A percentile compares a stretch with the other conserved stretches of the same genome.
Evolutionary conservation across 495 filamentous ascomycete genomes (phyloP).

Genomic region (Annulohypoxylon maeteangense): DNA sequence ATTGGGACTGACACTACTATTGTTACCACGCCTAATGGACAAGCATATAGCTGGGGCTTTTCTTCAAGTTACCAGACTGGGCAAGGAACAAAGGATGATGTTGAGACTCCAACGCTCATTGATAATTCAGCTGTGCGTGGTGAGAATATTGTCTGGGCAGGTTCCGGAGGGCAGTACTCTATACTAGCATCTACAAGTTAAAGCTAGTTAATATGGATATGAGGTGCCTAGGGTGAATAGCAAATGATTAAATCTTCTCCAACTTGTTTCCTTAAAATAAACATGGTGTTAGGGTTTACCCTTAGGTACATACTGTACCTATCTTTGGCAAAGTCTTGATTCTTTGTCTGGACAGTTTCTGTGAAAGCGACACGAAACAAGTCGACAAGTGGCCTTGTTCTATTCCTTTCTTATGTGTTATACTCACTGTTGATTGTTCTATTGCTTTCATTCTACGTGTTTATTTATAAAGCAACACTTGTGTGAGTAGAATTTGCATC

Average conservation of each 20-base stretch:
- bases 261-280: too few relatives aligned
- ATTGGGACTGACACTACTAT: constrained; percentile 69
- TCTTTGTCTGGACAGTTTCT: neutral
- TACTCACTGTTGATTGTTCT: neutral
- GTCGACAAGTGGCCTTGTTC: neutral
- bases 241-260: too few relatives aligned
- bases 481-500: neutral
- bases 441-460: neutral
- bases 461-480: neutral
- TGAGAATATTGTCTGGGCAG: constrained; percentile 66
- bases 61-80: constrained; percentile 74
- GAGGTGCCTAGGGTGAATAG: too few relatives aligned
- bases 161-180: constrained; percentile 74
- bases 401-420: neutral
- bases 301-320: too few relatives aligned
- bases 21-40: constrained; percentile 66
- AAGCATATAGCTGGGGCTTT: constrained; percentile 78
- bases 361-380: neutral
- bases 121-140: constrained; percentile 70
- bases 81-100: constrained; percentile 66
- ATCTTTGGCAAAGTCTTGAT: neutral
- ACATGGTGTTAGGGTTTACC: too few relatives aligned
- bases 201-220: neutral
- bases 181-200: constrained; percentile 55
- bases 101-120: constrained; percentile 68